Conservation (phyloP, 2,329 filamentous ascomycete species). For the Sporothrix luriei region DNA sequence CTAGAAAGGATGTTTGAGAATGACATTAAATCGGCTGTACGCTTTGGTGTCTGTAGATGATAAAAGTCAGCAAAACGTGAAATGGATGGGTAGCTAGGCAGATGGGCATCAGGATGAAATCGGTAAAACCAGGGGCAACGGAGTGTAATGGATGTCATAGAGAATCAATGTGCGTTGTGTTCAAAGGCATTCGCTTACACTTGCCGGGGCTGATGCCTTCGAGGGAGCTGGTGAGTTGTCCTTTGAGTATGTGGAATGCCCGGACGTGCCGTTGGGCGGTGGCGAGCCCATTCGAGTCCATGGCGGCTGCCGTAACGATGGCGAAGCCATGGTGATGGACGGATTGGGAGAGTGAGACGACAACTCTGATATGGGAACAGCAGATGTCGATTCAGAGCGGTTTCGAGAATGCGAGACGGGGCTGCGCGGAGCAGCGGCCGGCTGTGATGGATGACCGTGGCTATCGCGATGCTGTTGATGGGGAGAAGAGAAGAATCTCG, state of each 20-base stretch:
- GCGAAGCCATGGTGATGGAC: slow-evolving; percentile 52
- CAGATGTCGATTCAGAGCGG: slow-evolving; percentile 32
- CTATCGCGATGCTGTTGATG: slow-evolving; percentile 53
- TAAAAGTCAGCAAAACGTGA: background rate
- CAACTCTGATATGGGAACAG: slow-evolving; percentile 41
- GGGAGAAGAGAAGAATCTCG: slow-evolving; percentile 29
- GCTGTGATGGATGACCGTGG: slow-evolving; percentile 51
- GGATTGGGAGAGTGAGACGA: slow-evolving; percentile 48
- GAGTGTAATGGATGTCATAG: no score
- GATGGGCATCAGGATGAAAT: background rate
- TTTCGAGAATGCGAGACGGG: slow-evolving; percentile 49
- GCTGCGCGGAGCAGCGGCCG: slow-evolving; percentile 51
- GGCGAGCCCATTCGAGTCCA: slow-evolving; percentile 44
- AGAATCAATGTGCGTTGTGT: background rate
- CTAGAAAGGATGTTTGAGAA: slow-evolving; percentile 92
- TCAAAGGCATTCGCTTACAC: slow-evolving; percentile 41
- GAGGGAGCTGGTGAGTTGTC: slow-evolving; percentile 48
- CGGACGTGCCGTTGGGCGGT: slow-evolving; percentile 46
- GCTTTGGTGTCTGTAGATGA: slow-evolving; percentile 63
- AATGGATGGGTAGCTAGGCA: background rate
- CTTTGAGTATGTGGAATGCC: slow-evolving; percentile 43
- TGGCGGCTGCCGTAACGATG: slow-evolving; percentile 51
- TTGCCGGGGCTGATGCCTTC: slow-evolving; percentile 47
- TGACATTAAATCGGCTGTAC: slow-evolving; percentile 86
- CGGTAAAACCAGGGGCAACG: no score